Percentiles rank a stretch among this genome's conserved stretches.
Conservation (phyloP, 441 rosid genomes). For the Pelargonium citronellum region DNA sequence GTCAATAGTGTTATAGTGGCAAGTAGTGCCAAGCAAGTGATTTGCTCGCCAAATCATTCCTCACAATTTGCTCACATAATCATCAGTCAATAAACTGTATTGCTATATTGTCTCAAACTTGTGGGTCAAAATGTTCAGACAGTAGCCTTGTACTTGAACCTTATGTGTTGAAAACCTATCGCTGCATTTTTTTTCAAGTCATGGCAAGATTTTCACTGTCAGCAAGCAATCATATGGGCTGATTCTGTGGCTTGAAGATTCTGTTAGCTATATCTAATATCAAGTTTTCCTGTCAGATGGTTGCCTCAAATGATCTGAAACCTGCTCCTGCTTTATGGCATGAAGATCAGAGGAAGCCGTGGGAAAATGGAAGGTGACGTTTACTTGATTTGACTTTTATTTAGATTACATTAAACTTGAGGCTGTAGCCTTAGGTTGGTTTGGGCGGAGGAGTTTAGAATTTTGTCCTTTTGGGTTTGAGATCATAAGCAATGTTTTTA, state of each 20-base stretch:
- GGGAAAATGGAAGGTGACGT: constrained; percentile 2
- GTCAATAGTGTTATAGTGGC: no score
- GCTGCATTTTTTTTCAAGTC: no score
- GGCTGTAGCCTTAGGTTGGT: neutral
- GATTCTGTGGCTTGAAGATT: constrained; percentile 2
- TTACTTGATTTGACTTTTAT: neutral
- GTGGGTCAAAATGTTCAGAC: no score
- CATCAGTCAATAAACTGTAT: no score
- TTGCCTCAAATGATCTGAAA: constrained; percentile 54
- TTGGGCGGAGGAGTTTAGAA: neutral
- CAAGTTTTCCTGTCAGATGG: constrained; percentile 37
- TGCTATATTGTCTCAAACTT: no score
- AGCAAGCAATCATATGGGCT: neutral
- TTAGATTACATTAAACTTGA: neutral
- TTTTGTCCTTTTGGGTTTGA: neutral
- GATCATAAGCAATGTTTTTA: neutral
- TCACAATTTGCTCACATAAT: no score
- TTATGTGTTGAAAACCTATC: no score
- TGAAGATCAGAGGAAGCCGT: constrained; percentile 49
- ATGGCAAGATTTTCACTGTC: neutral
- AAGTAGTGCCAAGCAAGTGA: no score
- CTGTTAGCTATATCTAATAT: neutral
- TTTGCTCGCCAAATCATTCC: no score
- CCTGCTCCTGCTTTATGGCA: constrained; percentile 71
- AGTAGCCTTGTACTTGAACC: no score